phyloP scores from a whole-genome alignment of 352 stramenopile species.

The Globisporangium splendens region DNA sequence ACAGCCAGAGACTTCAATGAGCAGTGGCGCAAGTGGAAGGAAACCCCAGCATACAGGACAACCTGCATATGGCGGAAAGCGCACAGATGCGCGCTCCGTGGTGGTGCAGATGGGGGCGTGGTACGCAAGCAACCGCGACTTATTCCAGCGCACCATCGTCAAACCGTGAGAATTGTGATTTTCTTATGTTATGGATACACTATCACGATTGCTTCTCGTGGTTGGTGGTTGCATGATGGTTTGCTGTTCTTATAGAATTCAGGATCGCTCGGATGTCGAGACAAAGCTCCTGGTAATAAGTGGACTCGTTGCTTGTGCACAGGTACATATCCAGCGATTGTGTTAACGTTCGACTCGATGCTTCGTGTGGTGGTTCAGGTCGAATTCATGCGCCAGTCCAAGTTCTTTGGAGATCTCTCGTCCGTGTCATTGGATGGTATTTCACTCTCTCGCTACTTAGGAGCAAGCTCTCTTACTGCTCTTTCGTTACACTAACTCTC shows the following conservation, averaged over 20 bases:
- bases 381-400: conserved; percentile 32
- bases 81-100: conserved; percentile 4
- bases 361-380: conserved; percentile 11
- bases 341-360: background rate
- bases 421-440: conserved; percentile 39
- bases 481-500: background rate
- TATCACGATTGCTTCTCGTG: no score
- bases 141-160: conserved; percentile 24
- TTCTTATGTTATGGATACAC: background rate
- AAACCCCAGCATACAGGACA: background rate
- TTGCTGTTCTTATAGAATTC: conserved; percentile 19
- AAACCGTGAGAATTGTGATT: conserved; percentile 27
- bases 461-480: background rate
- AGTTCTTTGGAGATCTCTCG: conserved; percentile 26
- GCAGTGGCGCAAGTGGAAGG: background rate
- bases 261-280: conserved; percentile 41
- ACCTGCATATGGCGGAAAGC: background rate
- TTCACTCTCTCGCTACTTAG: background rate
- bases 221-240: no score
- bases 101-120: conserved; percentile 11
- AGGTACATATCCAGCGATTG: background rate
- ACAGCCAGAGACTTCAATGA: background rate
- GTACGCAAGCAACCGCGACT: conserved; percentile 21
- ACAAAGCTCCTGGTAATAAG: conserved; percentile 40
- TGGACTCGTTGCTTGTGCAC: background rate